These are phyloP conservation scores for Berkeleyomyces basicola DNA, from an alignment of 2,329 filamentous ascomycete species.

Conservation along the genomic window DNA sequence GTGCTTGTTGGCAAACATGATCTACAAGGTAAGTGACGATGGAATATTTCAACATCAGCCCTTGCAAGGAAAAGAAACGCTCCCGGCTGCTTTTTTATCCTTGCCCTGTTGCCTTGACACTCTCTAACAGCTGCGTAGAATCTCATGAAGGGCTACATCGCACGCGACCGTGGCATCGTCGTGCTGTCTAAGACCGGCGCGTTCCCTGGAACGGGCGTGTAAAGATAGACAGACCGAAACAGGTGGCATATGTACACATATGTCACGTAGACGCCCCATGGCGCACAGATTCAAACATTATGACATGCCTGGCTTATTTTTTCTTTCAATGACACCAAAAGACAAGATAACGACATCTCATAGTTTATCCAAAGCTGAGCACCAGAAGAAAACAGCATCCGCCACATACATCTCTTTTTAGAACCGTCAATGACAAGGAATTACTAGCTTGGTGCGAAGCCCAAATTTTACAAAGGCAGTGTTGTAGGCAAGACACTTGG, in stretches of 20 bases:
- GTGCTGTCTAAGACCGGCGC: conserved; percentile 86
- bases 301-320: not conserved
- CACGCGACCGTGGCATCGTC: conserved; percentile 73
- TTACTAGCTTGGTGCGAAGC: too few relatives aligned
- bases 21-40: conserved; percentile 64
- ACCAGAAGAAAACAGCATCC: too few relatives aligned
- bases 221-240: conserved; percentile 9
- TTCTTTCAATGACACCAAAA: not conserved
- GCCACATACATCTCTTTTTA: too few relatives aligned
- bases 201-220: conserved; percentile 76
- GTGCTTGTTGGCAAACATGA: conserved; percentile 87
- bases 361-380: not conserved
- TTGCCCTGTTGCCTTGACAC: not conserved
- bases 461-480: too few relatives aligned
- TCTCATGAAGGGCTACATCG: conserved; percentile 96
- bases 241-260: too few relatives aligned
- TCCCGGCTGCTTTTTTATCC: too few relatives aligned
- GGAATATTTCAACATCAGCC: too few relatives aligned
- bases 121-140: conserved; percentile 35
- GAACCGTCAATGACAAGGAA: too few relatives aligned
- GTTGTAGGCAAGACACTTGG: too few relatives aligned
- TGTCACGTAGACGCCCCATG: not conserved
- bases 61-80: too few relatives aligned
- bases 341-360: not conserved
- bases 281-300: not conserved